A percentile compares a stretch with the other conserved stretches of the same genome.
Conservation (phyloP, 192 early-diverging fungal species). For the Rhizophagus clarus region DNA sequence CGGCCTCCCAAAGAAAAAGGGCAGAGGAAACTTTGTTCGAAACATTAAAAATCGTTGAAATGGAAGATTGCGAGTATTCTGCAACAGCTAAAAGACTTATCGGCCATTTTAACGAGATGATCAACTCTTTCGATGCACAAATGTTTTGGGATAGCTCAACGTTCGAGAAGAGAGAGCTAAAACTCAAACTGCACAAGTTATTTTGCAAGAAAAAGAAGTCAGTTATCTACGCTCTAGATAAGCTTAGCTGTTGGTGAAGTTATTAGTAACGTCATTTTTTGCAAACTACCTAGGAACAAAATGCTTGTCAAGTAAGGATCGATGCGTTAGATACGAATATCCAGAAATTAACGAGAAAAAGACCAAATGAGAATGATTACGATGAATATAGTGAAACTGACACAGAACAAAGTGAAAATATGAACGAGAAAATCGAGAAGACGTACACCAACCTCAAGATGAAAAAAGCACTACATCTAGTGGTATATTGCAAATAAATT, state of each 20-base stretch:
- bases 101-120: conserved; percentile 20
- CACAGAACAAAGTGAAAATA: no score
- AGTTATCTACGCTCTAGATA: conserved; percentile 30
- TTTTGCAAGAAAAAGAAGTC: conserved; percentile 32
- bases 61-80: conserved; percentile 9
- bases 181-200: conserved; percentile 31
- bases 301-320: conserved; percentile 32
- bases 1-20: conserved; percentile 10
- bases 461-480: no score
- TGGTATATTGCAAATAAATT: no score
- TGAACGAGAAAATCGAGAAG: no score
- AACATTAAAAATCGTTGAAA: conserved; percentile 13
- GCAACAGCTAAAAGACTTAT: conserved; percentile 23
- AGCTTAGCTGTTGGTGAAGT: conserved; percentile 25
- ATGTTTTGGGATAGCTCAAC: conserved; percentile 11
- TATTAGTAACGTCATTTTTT: conserved; percentile 24
- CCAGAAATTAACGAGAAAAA: conserved; percentile 26
- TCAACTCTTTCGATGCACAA: conserved; percentile 8
- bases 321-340: conserved; percentile 23
- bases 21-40: conserved; percentile 21
- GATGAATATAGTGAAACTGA: not conserved
- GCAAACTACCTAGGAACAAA: conserved; percentile 26
- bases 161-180: conserved; percentile 27
- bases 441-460: no score
- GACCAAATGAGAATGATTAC: conserved; percentile 5